These are phyloP conservation scores for Nakazawaea ernobii DNA, from an alignment of 805 yeast genomes.

Conservation along the genomic window DNA sequence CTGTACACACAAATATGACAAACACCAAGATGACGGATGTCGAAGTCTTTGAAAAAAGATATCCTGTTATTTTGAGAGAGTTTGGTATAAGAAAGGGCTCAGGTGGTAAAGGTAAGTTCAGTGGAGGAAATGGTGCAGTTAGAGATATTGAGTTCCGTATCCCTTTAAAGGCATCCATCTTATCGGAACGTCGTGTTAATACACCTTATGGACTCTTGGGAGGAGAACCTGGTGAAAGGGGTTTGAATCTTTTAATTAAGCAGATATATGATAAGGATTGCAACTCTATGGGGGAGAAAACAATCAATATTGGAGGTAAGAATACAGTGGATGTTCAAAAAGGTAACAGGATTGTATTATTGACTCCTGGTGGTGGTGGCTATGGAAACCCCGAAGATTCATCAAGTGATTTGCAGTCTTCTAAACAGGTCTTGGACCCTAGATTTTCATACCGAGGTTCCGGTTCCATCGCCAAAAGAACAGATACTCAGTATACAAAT, in stretches of 20 bases:
- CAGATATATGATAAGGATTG: conserved; percentile 22
- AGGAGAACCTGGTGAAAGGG: conserved; percentile 72
- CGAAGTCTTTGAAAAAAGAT: conserved; percentile 81
- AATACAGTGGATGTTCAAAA: conserved; percentile 48
- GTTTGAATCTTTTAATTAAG: conserved; percentile 52
- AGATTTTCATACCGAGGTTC: conserved; percentile 18
- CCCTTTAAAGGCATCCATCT: conserved; percentile 69
- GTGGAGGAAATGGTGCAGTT: conserved; percentile 83
- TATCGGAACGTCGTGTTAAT: conserved; percentile 78
- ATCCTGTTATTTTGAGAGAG: conserved; percentile 73
- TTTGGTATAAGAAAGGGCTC: conserved; percentile 66
- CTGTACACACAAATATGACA: conserved; percentile 93
- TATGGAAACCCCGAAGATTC: conserved; percentile 39
- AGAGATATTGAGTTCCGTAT: conserved; percentile 79
- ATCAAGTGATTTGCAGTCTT: neutral
- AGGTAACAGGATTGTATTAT: conserved; percentile 64
- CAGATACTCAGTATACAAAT: conserved; percentile 25
- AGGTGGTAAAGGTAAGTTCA: conserved; percentile 71
- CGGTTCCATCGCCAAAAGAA: conserved; percentile 26
- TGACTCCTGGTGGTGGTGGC: conserved; percentile 88
- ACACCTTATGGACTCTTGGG: conserved; percentile 88
- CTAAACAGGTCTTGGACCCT: conserved; percentile 12
- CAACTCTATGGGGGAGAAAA: conserved; percentile 26
- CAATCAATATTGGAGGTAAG: conserved; percentile 64
- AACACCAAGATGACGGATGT: conserved; percentile 91